Base-by-base conservation (phyloP, 1,139 yeast species). In the Kodamaea ohmeri region DNA sequence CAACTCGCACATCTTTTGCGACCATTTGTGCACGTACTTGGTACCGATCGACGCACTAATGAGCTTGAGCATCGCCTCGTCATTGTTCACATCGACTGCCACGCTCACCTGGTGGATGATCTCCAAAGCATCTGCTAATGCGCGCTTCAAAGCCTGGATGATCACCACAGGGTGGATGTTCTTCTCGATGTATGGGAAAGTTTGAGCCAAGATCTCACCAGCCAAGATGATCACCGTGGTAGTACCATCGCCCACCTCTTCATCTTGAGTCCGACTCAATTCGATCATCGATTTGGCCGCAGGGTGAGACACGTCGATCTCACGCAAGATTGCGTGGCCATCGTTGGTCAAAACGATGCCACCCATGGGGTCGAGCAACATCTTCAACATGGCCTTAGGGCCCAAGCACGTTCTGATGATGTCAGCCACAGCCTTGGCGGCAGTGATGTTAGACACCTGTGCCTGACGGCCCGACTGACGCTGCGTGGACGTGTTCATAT, bases 211-310 rank as follows among this genome's bases (percentile, higher is more conserved):
- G 45, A 92, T 88, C 61, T 92, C 99, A 44, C 98, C 99, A 6
- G 98, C 97, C 49, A 90, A 70, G 41, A 85, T 85, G 55, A 92
- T 90, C 40, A 92, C 98, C 7, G 96, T 84, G 25, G 98, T 92
- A 44, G 98, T 92, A 46, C 98, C 98, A 60, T 92, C 98, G 38
- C 98, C 98, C 45, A 92, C 97, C 67, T 94, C 98, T 65, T 94
- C 99, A 60, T 94, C 99, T 67, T 92, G 98, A 6, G 98, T 90
- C 67, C 98, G 79, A 53, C 95, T 83, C 51, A 94, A 76, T 65
- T 94, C 98, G 58, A 94, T 86, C 97, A 94, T 94, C 24, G 96
- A 85, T 66, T 94, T 94, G 38, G 99, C 98, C 6, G 98, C 98
- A 4, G 99, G 98, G 58, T 89, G 97, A 3, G 94, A 85, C 43